Percentiles rank a stretch among this genome's conserved stretches.
These are phyloP conservation scores for Linnemannia zychae DNA, from an alignment of 192 early-diverging fungal species.

Conservation along the genomic window DNA sequence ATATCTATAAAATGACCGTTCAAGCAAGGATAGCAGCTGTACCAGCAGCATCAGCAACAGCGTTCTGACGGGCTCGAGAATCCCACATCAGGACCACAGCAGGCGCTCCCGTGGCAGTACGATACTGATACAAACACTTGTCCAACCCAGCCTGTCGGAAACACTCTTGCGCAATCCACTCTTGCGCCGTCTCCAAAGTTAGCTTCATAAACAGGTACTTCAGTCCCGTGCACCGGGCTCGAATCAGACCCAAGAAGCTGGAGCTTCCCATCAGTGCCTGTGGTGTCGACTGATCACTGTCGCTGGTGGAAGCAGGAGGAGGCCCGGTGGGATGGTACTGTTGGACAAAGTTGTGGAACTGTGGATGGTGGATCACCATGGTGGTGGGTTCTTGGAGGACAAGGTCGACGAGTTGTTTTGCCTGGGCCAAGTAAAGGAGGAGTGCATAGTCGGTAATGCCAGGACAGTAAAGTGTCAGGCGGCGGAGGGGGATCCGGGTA, in stretches of 20 bases:
- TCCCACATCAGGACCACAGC: slow-evolving; percentile 55
- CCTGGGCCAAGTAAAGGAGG: slow-evolving; percentile 22
- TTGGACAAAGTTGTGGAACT: slow-evolving; percentile 41
- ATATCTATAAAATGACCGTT: too few species aligned
- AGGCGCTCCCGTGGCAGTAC: slow-evolving; percentile 39
- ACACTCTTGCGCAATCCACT: slow-evolving; percentile 49
- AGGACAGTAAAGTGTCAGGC: slow-evolving; percentile 49
- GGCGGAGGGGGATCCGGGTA: slow-evolving; percentile 28
- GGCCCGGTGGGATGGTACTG: not conserved
- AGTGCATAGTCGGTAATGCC: slow-evolving; percentile 52
- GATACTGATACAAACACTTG: slow-evolving; percentile 47
- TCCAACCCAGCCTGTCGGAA: slow-evolving; percentile 37
- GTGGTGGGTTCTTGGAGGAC: slow-evolving; percentile 51
- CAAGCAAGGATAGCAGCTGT: not conserved
- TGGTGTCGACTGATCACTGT: not conserved
- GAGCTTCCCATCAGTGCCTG: slow-evolving; percentile 24
- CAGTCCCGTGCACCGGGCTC: slow-evolving; percentile 22
- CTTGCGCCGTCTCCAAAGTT: slow-evolving; percentile 47
- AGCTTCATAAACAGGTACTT: slow-evolving; percentile 56
- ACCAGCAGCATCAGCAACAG: not conserved
- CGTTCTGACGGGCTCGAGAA: slow-evolving; percentile 20
- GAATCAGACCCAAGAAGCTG: slow-evolving; percentile 30
- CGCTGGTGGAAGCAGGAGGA: not conserved
- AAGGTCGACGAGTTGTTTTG: slow-evolving; percentile 27
- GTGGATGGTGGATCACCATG: slow-evolving; percentile 31